Conservation (phyloP, 2,329 filamentous ascomycete species). For the Diaporthe australafricana region DNA sequence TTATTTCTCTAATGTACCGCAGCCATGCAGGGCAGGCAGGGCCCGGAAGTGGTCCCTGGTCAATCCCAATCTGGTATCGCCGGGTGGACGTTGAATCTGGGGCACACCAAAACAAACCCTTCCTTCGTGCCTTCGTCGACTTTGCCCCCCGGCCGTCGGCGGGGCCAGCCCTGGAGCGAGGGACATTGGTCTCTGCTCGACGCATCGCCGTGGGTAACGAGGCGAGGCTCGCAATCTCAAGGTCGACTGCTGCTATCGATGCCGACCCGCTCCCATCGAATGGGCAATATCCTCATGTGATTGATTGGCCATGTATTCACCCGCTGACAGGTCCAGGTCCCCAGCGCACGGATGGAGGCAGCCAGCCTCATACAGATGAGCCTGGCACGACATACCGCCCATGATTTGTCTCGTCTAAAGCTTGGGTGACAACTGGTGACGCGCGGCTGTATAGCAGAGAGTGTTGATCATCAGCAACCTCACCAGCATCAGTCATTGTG, state of each 20-base stretch:
- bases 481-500: not conserved
- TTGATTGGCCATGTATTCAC: conserved; percentile 5
- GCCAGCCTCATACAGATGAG: not conserved
- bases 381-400: not conserved
- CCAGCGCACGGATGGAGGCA: not conserved
- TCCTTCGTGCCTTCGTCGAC: not conserved
- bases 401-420: not conserved
- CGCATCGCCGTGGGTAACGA: not conserved
- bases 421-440: conserved; percentile 1
- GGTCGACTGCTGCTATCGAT: not conserved
- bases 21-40: conserved; percentile 14
- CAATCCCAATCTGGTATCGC: conserved; percentile 26
- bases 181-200: not conserved
- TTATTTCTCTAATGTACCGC: conserved; percentile 12
- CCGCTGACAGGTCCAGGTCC: not conserved
- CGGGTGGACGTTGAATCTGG: conserved; percentile 14
- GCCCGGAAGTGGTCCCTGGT: conserved; percentile 23
- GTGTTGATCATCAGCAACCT: not conserved
- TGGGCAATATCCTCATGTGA: not conserved
- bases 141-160: conserved; percentile 11
- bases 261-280: conserved; percentile 7
- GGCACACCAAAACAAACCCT: conserved; percentile 12
- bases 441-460: conserved; percentile 9
- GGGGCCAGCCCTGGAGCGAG: not conserved
- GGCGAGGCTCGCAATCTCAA: conserved; percentile 24